Base-by-base conservation (phyloP, 2,329 filamentous ascomycete species). In the Aspergillus versicolor region DNA sequence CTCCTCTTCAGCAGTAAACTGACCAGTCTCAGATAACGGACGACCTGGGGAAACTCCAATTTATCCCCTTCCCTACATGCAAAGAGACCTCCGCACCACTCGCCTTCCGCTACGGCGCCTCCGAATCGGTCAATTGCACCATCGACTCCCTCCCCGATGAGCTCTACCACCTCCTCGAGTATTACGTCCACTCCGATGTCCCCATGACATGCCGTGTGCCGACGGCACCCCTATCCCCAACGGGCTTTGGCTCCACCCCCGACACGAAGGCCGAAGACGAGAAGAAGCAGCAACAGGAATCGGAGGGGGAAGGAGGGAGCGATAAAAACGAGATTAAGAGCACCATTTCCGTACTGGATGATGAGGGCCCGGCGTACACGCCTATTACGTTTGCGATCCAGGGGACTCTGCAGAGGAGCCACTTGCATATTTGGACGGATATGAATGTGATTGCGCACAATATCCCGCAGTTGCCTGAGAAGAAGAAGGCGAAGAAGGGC, bases 131-230 rank as follows among this genome's bases (percentile, higher is more conserved):
- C 60, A 80, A 76, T 43, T 81, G 79, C 66, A 79, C 84, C 45
- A 79, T 82, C 58, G 73, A 76, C 56, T 73, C 75, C 30, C 77
- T 82, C 9, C 76, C 81, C 30, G 83, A 84, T 59, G 73, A 81
- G 2, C 75, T 81, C 37, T 80, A 84, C 63, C 83, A 85, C 64
- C 67, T 83, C 22, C 62, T 82, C 42, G 71, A 97, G 78, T 97
- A 97, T 82, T 97, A 97, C 82, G 78, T 97, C 73, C 94, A 97
- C 82, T 92, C 89, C 79, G 94, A 99, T 76, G 92, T 92, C 17
- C 94, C 94, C 9, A 82, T 97, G 49, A 87, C 91, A 54, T 99
- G 94, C 76, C 92, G 94, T 52, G 85, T 97, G 13, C 91, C 93
- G 27, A 85, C 91, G 0, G 87, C 88, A 7, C 93, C 93, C 0